Conservation (phyloP, 495 filamentous ascomycete genomes). For the Penicillium bovifimosum region DNA sequence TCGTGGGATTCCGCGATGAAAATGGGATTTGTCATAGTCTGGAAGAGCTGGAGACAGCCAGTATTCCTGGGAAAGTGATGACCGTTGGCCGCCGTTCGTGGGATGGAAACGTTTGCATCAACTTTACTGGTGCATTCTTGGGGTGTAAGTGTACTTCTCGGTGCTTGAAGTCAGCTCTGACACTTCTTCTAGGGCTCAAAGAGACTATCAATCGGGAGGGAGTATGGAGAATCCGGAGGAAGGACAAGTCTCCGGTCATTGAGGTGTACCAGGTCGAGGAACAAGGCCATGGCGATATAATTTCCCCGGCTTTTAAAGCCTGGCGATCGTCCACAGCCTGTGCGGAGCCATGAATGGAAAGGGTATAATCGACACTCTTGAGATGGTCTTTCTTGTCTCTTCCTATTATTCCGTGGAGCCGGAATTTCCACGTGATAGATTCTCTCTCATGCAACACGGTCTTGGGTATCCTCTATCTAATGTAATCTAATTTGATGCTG, state of each 20-base stretch:
- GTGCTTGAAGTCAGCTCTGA: background rate
- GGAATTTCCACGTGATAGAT: too few species aligned
- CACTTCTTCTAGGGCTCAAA: slow-evolving; percentile 53
- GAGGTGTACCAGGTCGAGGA: slow-evolving; percentile 70
- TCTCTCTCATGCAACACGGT: background rate
- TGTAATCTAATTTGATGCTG: background rate
- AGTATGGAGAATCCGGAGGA: slow-evolving; percentile 74
- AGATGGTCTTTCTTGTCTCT: background rate
- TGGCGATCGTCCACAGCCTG: slow-evolving; percentile 49
- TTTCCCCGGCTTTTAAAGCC: slow-evolving; percentile 68
- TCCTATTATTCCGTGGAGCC: too few species aligned
- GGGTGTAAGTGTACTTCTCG: slow-evolving; percentile 51
- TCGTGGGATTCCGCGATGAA: slow-evolving; percentile 78
- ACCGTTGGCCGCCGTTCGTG: slow-evolving; percentile 59
- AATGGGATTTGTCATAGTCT: slow-evolving; percentile 64
- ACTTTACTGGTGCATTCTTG: slow-evolving; percentile 72
- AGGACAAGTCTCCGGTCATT: slow-evolving; percentile 49
- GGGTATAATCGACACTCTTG: background rate
- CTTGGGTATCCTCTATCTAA: background rate
- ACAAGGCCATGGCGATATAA: slow-evolving; percentile 66
- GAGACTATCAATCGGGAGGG: slow-evolving; percentile 61
- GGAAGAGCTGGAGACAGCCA: slow-evolving; percentile 71
- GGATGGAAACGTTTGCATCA: slow-evolving; percentile 89
- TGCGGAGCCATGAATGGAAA: background rate
- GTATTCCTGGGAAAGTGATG: slow-evolving; percentile 68